Evolutionary conservation across 176 grass and related monocot genomes (phyloP), one percentile per base, ranked within the genome.

Genomic region (Oryza nivara): DNA sequence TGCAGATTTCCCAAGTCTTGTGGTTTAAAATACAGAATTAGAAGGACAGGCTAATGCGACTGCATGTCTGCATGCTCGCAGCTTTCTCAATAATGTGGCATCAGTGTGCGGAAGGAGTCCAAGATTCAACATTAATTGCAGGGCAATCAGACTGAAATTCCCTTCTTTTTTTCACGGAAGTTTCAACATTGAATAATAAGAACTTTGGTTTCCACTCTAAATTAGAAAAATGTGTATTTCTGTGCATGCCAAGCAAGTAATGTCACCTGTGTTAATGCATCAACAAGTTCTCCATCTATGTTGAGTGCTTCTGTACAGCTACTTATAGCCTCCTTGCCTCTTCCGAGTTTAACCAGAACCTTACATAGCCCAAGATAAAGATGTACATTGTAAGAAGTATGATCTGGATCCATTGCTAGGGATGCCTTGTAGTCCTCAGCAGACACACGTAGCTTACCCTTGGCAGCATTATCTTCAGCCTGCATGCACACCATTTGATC

Each of bases 311-410:
- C 91, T 16, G 91, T 89, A 80, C 96, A 98, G 70, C 83, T 92
- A 44, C 17, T 86, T 43, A 98, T 82, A 80, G 96, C 96, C 76
- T 98, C 96, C 64, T 95, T 98, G 67, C 93, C 93, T 98, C 96
- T 95, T 5, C 93, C 96, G 80, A 98, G 93, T 94, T 93, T 95
- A 92, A 95, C 91, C 81, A 98, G 86, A 87, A 89, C 85, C 85
- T 98, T 98, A 87, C 96, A 98, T 45, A 98, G 83, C 46, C 89
- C 93, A 75, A 98, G 89, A 85, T 92, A 82, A 92, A 98, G 88
- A 82, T 98, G 76, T 28, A 95, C 75, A 63, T 95, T 98, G 82
- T 95, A 92, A 45, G 90, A 67, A 46, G 61, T 89, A 74, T 98
- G 93, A 79, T 92, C 81, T 23, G 96, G 91, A 61, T 98, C 96